These are phyloP conservation scores for Fusarium pseudoanthophilum DNA, from an alignment of 2,329 filamentous ascomycete genomes.

Conservation along the genomic window DNA sequence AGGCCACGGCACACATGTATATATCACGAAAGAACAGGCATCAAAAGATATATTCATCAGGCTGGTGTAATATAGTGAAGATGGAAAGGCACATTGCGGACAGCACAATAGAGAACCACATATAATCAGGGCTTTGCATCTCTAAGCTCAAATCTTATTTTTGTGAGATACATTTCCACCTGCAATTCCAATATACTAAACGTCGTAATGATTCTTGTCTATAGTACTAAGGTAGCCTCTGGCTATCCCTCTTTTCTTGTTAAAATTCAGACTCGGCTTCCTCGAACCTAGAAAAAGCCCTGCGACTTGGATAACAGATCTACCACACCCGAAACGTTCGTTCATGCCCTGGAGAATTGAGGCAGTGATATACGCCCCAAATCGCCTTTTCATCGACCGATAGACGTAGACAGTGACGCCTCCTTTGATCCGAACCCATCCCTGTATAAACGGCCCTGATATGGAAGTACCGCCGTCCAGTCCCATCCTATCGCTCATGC, in stretches of 20 bases:
- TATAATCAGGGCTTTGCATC: neutral
- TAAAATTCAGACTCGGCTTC: constrained; percentile 33
- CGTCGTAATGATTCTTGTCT: constrained; percentile 30
- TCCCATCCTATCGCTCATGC: constrained; percentile 36
- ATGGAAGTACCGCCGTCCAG: neutral
- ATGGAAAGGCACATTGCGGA: neutral
- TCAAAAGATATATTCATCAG: neutral
- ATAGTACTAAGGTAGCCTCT: constrained; percentile 19
- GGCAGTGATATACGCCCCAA: neutral
- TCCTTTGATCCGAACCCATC: constrained; percentile 26
- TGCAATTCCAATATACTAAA: constrained; percentile 9
- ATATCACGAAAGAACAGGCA: neutral
- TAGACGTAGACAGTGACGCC: neutral
- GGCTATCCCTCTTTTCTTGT: constrained; percentile 22
- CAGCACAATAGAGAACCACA: neutral
- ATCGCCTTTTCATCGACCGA: constrained; percentile 8
- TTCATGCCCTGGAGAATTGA: constrained; percentile 25
- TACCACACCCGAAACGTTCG: constrained; percentile 35
- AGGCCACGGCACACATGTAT: neutral
- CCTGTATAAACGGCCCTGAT: constrained; percentile 6
- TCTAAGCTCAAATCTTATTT: neutral
- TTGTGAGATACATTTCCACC: neutral
- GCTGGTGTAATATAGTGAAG: no score
- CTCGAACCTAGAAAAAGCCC: constrained; percentile 30
- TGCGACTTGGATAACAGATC: constrained; percentile 42